Base-by-base conservation (phyloP, 139 green algal species). In the Closterium sp. region DNA sequence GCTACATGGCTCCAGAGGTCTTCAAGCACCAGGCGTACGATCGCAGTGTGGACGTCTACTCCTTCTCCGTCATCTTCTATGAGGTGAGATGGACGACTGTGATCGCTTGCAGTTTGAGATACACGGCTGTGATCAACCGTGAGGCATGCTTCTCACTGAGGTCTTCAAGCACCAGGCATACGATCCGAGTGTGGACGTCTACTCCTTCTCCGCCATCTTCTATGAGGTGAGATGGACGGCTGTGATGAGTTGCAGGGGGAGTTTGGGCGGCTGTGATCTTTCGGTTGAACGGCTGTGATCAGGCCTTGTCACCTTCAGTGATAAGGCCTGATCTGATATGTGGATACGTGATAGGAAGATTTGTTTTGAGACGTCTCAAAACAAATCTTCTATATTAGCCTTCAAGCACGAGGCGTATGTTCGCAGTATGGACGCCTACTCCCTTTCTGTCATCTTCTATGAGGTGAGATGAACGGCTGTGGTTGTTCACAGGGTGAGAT, bases 1-100 rank as follows among this genome's bases (percentile, higher is more conserved):
- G 93, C 64, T 96, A 96, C 92, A 96, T 96, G 93, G 94, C 95
- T 4, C 95, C 95, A 10, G 95, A 96, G 89, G 92, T 96, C n/a
- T 95, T 95, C 90, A 33, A 84, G 38, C 91, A 96, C 83, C 76
- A 95, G 89, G 85, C 88, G 9, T 96, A 96, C 86, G 91, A 93
- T 83, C 88, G 93, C 23, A 91, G 69, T 1, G 95, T 96, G n/a
- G 95, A 96, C 83, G 94, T 96, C n/a, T 96, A 95, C 94, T 93
- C 94, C 10, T 95, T 95, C 34, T 91, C 92, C 64, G 94, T 96
- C 83, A 95, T 96, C 87, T 36, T 94, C 30, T 93, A 94, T 8
- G 89, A 96, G 93, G 89, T 94, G 81, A 25, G 88, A 28, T 76
- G 55, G 55, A 76, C 55, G 55, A 19, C 55, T 28, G 55, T 28